Conservation (phyloP, 345 rosid species). For the Aquilaria malaccensis region DNA sequence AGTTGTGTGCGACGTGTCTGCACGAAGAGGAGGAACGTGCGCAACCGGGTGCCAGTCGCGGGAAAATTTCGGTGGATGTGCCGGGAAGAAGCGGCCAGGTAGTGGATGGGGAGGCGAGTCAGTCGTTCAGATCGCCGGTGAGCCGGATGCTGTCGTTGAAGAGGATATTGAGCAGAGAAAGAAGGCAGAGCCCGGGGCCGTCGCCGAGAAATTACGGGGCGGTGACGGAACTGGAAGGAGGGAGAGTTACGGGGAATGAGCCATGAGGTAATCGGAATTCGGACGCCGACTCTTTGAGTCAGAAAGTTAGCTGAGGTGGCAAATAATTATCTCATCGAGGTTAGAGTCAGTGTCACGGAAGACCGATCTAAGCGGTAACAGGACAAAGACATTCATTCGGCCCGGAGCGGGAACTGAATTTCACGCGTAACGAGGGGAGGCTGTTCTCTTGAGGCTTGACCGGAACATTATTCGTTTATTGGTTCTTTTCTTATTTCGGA, state of each 20-base stretch:
- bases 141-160: slow-evolving; percentile 50
- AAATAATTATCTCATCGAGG: no score
- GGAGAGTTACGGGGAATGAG: no score
- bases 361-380: no score
- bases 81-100: slow-evolving; percentile 27
- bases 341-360: no score
- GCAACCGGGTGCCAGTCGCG: slow-evolving; percentile 15
- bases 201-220: slow-evolving; percentile 17
- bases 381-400: no score
- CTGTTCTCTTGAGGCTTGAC: no score
- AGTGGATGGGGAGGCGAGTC: slow-evolving; percentile 27
- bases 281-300: no score
- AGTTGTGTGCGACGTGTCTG: slow-evolving; percentile 19
- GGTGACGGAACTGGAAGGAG: neutral
- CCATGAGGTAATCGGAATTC: neutral
- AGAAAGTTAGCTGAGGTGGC: no score
- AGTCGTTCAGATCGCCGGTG: slow-evolving; percentile 50
- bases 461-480: no score
- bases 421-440: no score
- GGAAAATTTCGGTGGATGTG: slow-evolving; percentile 39
- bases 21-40: slow-evolving; percentile 11
- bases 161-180: slow-evolving; percentile 47
- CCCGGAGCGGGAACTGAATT: no score
- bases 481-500: no score
- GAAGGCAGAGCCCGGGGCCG: slow-evolving; percentile 26